These are phyloP conservation scores for Curvularia spicifera DNA, from an alignment of 2,329 filamentous ascomycete genomes.

Conservation along the genomic window DNA sequence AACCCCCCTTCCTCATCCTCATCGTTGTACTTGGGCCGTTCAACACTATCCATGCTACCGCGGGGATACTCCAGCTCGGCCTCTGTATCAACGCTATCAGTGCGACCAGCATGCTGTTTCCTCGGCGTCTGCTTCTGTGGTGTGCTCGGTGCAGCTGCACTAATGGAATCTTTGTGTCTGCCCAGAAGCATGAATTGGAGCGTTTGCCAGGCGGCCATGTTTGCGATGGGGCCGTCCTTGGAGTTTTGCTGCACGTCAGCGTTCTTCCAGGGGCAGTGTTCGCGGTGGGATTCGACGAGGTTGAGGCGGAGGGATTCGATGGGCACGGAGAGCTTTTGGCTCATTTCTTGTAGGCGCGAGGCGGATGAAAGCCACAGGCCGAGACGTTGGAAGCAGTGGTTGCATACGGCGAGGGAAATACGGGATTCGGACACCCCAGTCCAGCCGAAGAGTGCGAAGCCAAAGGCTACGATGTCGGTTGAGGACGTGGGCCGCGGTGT, in stretches of 20 bases:
- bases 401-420: constrained; percentile 77
- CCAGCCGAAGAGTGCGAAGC: constrained; percentile 56
- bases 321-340: constrained; percentile 40
- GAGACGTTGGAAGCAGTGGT: constrained; percentile 84
- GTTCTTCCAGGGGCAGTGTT: constrained; percentile 53
- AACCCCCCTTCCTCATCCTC: constrained; percentile 27
- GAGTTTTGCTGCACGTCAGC: constrained; percentile 42
- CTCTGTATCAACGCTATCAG: constrained; percentile 36
- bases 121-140: constrained; percentile 9
- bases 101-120: constrained; percentile 17
- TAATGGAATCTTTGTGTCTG: constrained; percentile 18
- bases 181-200: constrained; percentile 43
- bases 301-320: constrained; percentile 44
- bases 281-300: constrained; percentile 48
- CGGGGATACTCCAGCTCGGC: constrained; percentile 30
- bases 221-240: constrained; percentile 37
- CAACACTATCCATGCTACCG: constrained; percentile 31
- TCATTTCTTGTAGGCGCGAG: constrained; percentile 42
- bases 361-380: constrained; percentile 86
- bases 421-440: constrained; percentile 64
- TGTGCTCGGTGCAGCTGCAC: neutral
- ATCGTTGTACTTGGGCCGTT: constrained; percentile 11
- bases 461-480: constrained; percentile 37
- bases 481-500: constrained; percentile 27
- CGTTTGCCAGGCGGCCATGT: constrained; percentile 47